Percentiles rank a stretch among this genome's conserved stretches.
Evolutionary conservation across 331 rosid species (phyloP).

Genomic region (Stylosanthes scabra): DNA sequence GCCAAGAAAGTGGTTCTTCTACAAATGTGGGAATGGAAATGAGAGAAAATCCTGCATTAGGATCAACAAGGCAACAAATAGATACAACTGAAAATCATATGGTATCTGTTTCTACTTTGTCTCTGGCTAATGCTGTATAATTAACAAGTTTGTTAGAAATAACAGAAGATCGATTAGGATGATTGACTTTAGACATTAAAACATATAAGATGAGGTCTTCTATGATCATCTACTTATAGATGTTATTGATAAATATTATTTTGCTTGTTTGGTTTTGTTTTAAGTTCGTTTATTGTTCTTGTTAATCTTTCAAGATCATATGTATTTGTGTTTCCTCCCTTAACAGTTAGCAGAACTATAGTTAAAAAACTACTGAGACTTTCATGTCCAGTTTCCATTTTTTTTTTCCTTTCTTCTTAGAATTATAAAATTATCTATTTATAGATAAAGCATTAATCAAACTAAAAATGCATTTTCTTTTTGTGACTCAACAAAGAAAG

Average conservation of each 20-base stretch:
- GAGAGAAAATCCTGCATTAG: constrained; percentile 28
- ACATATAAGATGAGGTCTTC: constrained; percentile 6
- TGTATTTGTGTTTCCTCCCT: background rate
- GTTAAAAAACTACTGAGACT: background rate
- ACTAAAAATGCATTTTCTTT: background rate
- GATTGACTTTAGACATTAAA: background rate
- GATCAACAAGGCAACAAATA: constrained; percentile 28
- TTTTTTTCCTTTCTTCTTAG: background rate
- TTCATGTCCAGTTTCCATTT: background rate
- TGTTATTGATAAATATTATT: background rate
- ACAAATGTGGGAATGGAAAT: constrained; percentile 9
- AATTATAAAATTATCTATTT: background rate
- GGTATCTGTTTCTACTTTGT: constrained; percentile 15
- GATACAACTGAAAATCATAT: constrained; percentile 10
- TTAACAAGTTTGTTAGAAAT: constrained; percentile 3
- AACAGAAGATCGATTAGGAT: background rate
- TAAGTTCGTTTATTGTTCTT: background rate
- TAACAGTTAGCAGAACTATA: background rate
- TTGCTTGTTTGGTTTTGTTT: constrained; percentile 1
- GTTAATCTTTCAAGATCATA: background rate
- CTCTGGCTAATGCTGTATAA: background rate
- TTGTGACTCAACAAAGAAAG: too few relatives aligned
- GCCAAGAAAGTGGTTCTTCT: constrained; percentile 27
- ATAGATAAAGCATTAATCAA: constrained; percentile 2
- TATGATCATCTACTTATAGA: background rate